A percentile compares a stretch with the other conserved stretches of the same genome.
phyloP scores from a whole-genome alignment of 2,329 filamentous ascomycete genomes.

The Alternaria dauci region DNA sequence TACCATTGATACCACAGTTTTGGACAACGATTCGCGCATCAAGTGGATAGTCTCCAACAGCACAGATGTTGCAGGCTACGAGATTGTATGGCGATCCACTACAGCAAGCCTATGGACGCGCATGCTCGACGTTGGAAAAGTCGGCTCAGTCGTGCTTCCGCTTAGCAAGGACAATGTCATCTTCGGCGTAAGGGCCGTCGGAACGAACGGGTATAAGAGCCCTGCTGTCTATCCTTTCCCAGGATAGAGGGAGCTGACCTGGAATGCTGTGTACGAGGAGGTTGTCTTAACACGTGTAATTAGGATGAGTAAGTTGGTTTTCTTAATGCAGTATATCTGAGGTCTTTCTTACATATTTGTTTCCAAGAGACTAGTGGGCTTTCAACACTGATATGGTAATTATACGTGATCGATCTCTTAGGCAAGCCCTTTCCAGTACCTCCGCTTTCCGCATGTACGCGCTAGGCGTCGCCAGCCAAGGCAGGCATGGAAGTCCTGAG shows the following conservation, averaged over 20 bases:
- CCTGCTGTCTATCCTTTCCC: constrained; percentile 58
- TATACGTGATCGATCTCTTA: neutral
- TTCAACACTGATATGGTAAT: neutral
- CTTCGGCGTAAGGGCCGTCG: constrained; percentile 64
- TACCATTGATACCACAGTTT: constrained; percentile 55
- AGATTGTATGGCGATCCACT: constrained; percentile 65
- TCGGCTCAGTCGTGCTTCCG: constrained; percentile 55
- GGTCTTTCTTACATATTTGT: neutral
- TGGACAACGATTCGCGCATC: constrained; percentile 62
- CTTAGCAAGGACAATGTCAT: constrained; percentile 67
- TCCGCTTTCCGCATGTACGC: neutral
- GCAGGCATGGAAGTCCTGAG: neutral
- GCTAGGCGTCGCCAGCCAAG: neutral
- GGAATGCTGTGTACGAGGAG: neutral
- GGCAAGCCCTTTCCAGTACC: neutral
- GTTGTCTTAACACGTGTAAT: neutral
- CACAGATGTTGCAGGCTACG: constrained; percentile 57
- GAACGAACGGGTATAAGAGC: constrained; percentile 61
- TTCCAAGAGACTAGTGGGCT: neutral
- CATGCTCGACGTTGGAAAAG: constrained; percentile 59
- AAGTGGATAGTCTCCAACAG: constrained; percentile 58
- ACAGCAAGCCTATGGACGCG: constrained; percentile 62
- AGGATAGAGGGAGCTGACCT: constrained; percentile 11
- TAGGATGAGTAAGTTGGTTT: neutral
- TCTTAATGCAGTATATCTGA: neutral